Evolutionary conservation across 306 rosid genomes (phyloP).

Genomic region (Corylus avellana): DNA sequence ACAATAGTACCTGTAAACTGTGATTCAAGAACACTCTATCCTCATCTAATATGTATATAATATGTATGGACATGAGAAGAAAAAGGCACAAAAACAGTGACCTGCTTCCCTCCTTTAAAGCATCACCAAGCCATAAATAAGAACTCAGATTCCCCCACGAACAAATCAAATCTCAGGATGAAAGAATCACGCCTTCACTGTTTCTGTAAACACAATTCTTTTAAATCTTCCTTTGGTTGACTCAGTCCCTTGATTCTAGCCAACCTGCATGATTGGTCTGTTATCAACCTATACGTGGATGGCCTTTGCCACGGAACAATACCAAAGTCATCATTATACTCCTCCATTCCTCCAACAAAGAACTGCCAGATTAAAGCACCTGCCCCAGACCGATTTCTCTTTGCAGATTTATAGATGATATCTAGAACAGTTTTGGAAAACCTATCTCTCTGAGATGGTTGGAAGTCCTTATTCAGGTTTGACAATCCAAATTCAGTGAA

Average conservation of each 20-base stretch:
- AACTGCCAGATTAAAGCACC: constrained; percentile 92
- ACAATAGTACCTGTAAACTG: constrained; percentile 30
- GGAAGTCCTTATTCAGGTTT: constrained; percentile 57
- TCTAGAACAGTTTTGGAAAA: constrained; percentile 62
- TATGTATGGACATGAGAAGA: constrained; percentile 25
- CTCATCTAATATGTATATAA: constrained; percentile 29
- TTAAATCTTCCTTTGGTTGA: constrained; percentile 47
- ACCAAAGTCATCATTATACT: constrained; percentile 78
- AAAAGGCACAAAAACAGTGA: constrained; percentile 34
- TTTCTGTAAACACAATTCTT: constrained; percentile 48
- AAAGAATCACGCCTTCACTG: constrained; percentile 29
- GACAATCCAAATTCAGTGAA: constrained; percentile 91
- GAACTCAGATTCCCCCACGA: constrained; percentile 20
- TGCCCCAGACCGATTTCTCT: constrained; percentile 68
- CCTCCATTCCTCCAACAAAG: constrained; percentile 76
- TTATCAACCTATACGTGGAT: constrained; percentile 51
- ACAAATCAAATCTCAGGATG: constrained; percentile 10
- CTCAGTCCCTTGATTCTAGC: constrained; percentile 53
- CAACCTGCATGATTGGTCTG: constrained; percentile 75
- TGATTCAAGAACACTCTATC: constrained; percentile 35
- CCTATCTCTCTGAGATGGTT: constrained; percentile 53
- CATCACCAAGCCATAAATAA: constrained; percentile 22
- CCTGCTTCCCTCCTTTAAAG: constrained; percentile 18
- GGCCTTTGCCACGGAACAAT: constrained; percentile 70
- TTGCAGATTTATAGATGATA: constrained; percentile 73